Evolutionary conservation across 2,329 filamentous ascomycete genomes (phyloP).

Genomic region (Cytospora piceae): DNA sequence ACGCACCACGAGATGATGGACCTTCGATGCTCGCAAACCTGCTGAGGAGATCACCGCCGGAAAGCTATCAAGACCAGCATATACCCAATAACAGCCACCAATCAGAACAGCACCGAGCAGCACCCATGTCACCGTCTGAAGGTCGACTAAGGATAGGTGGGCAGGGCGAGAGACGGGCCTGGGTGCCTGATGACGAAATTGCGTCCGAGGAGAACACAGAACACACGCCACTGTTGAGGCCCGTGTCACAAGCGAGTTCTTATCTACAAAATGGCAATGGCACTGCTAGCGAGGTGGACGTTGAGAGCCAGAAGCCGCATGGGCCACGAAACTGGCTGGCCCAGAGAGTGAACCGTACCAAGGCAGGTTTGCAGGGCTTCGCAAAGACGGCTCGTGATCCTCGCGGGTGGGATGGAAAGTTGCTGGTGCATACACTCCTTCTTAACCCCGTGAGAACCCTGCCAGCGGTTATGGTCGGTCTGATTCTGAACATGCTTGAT

Average conservation of each 20-base stretch:
- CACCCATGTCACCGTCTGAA: slow-evolving; percentile 12
- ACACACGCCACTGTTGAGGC: slow-evolving; percentile 52
- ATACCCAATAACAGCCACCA: not conserved
- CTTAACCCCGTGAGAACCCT: slow-evolving; percentile 71
- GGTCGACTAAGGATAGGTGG: slow-evolving; percentile 32
- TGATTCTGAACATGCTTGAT: slow-evolving; percentile 91
- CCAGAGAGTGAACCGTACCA: slow-evolving; percentile 34
- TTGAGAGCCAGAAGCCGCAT: slow-evolving; percentile 55
- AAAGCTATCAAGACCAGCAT: slow-evolving; percentile 35
- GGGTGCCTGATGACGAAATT: slow-evolving; percentile 10
- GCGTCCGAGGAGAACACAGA: slow-evolving; percentile 39
- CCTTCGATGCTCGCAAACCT: slow-evolving; percentile 55
- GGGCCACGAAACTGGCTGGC: slow-evolving; percentile 42
- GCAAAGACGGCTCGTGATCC: slow-evolving; percentile 55
- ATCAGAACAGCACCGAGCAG: slow-evolving; percentile 27
- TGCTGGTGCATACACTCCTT: slow-evolving; percentile 66
- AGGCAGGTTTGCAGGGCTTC: slow-evolving; percentile 34
- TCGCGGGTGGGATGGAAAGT: slow-evolving; percentile 71
- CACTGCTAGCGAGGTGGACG: slow-evolving; percentile 41
- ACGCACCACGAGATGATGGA: slow-evolving; percentile 37
- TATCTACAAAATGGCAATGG: slow-evolving; percentile 34
- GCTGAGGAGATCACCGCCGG: slow-evolving; percentile 53
- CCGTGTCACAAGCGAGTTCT: slow-evolving; percentile 39
- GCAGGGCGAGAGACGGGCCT: slow-evolving; percentile 6
- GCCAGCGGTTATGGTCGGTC: slow-evolving; percentile 84